phyloP scores from a whole-genome alignment of 2,329 filamentous ascomycete genomes.

The Fusarium fracticaudum region DNA sequence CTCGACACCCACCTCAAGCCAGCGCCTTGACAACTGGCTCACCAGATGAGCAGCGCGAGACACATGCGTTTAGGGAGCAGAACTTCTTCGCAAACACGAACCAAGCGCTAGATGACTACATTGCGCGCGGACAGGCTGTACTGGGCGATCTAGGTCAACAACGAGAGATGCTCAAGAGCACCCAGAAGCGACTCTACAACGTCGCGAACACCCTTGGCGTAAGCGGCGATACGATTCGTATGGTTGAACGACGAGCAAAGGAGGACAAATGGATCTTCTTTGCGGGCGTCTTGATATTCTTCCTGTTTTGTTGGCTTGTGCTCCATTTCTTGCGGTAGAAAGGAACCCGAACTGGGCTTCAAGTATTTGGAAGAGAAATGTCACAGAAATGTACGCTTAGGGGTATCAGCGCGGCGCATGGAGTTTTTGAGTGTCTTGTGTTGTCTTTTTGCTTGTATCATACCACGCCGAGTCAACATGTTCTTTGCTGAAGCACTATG shows the following conservation, averaged over 20 bases:
- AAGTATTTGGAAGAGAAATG: not conserved
- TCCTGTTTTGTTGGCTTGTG: conserved; percentile 91
- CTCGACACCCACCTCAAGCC: conserved; percentile 53
- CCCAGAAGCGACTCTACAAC: conserved; percentile 88
- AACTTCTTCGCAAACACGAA: conserved; percentile 86
- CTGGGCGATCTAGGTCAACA: conserved; percentile 89
- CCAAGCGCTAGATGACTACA: conserved; percentile 89
- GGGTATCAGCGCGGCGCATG: conserved; percentile 44
- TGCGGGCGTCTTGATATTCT: conserved; percentile 85
- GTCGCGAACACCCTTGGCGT: conserved; percentile 94
- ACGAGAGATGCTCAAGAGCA: conserved; percentile 93
- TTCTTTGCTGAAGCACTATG: not conserved
- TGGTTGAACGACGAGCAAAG: conserved; percentile 89
- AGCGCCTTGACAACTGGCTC: conserved; percentile 53
- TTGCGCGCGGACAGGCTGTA: conserved; percentile 90
- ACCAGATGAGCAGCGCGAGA: conserved; percentile 76
- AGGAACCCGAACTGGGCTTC: not conserved
- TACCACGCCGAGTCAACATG: conserved; percentile 16
- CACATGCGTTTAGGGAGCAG: conserved; percentile 88
- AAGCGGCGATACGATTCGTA: conserved; percentile 94
- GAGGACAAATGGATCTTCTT: conserved; percentile 99
- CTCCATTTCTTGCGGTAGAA: conserved; percentile 77
- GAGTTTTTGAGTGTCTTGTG: conserved; percentile 36
- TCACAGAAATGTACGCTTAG: conserved; percentile 19
- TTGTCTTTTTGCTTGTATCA: conserved; percentile 25